Conservation (phyloP, 371 early-diverging fungal species). For the Zychaea mexicana region DNA sequence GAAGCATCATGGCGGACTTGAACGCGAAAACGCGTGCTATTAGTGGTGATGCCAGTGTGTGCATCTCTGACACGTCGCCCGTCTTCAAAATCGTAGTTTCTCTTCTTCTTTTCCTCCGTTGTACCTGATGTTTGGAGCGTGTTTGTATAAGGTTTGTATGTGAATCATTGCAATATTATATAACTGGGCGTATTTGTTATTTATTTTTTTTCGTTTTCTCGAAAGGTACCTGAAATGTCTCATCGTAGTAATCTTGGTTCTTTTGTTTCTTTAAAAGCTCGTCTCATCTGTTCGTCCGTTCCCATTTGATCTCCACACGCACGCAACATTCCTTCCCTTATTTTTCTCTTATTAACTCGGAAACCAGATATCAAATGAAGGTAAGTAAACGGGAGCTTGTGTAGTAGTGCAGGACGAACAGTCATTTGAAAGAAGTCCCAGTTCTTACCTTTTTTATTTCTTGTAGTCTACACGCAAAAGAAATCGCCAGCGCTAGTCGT, state of each 20-base stretch:
- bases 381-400: too few species aligned
- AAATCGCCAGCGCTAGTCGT: not conserved
- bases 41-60: not conserved
- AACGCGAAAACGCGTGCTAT: not conserved
- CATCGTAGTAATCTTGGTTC: not conserved
- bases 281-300: not conserved
- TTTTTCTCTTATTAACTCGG: too few species aligned
- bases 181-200: not conserved
- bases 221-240: not conserved
- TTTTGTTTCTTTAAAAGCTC: not conserved
- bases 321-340: too few species aligned
- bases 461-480: too few species aligned
- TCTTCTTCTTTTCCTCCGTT: not conserved
- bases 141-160: not conserved
- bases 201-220: not conserved
- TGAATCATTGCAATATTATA: too few species aligned
- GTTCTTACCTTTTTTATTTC: too few species aligned
- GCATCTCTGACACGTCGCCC: not conserved
- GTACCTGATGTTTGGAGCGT: not conserved
- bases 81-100: conserved; percentile 4
- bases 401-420: too few species aligned
- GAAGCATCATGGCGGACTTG: too few species aligned
- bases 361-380: too few species aligned
- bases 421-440: too few species aligned
- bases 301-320: too few species aligned